Evolutionary conservation across 768 basidiomycete species (phyloP).

Genomic region (Mrakia hoshinonis): DNA sequence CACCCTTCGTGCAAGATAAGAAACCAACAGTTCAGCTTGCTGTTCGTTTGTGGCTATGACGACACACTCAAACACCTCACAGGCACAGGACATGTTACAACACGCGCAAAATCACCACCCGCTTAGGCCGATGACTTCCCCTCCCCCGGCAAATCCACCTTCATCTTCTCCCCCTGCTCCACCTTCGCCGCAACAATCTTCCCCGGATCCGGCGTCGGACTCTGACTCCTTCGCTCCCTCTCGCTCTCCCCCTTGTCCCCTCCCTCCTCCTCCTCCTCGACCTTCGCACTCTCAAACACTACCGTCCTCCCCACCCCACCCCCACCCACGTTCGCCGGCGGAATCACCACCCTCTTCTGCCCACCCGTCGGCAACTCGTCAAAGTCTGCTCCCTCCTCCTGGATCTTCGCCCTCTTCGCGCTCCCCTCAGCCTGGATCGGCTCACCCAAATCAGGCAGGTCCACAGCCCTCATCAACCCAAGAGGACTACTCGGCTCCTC

Average conservation of each 20-base stretch:
- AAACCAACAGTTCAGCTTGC: no score
- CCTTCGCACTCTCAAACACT: background rate
- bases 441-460: background rate
- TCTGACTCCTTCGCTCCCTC: background rate
- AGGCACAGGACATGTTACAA: no score
- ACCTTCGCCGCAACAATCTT: slow-evolving; percentile 1
- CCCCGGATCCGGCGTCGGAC: slow-evolving; percentile 7
- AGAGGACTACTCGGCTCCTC: no score
- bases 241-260: background rate
- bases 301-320: background rate
- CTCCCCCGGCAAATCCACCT: background rate
- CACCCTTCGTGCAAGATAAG: no score
- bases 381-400: background rate
- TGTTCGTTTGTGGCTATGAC: no score
- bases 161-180: background rate
- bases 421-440: no score
- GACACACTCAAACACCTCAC: no score
- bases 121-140: no score
- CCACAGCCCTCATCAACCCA: background rate
- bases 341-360: background rate
- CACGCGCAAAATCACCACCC: no score
- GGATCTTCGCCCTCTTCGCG: background rate
- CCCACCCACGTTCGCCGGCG: background rate
- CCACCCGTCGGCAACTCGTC: background rate
- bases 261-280: background rate